Percentiles rank a stretch among this genome's conserved stretches.
phyloP scores from a whole-genome alignment of 2,329 filamentous ascomycete genomes.

The Fusarium sp. region DNA sequence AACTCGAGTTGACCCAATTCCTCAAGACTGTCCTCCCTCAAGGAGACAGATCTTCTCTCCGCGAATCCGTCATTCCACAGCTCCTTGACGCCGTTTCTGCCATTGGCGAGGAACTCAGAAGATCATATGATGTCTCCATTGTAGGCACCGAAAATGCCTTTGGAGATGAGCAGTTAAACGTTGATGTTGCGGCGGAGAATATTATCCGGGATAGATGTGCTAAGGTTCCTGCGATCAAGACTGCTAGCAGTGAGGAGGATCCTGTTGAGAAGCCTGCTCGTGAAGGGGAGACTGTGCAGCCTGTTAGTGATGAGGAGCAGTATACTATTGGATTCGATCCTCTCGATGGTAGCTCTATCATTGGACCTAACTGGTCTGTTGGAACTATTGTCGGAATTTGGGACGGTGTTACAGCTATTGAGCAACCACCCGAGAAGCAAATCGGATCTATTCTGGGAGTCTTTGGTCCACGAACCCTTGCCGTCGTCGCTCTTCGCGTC shows the following conservation, averaged over 20 bases:
- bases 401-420: slow-evolving; percentile 60
- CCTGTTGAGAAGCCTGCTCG: slow-evolving; percentile 58
- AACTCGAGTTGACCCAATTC: slow-evolving; percentile 16
- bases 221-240: slow-evolving; percentile 57
- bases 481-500: slow-evolving; percentile 64
- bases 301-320: slow-evolving; percentile 48
- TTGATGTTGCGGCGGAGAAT: slow-evolving; percentile 64
- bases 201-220: slow-evolving; percentile 59
- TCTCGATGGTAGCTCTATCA: slow-evolving; percentile 71
- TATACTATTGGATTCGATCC: slow-evolving; percentile 73
- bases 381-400: slow-evolving; percentile 71
- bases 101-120: slow-evolving; percentile 58
- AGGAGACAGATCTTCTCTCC: slow-evolving; percentile 49
- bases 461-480: slow-evolving; percentile 66
- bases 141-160: slow-evolving; percentile 65
- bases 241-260: slow-evolving; percentile 71
- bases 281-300: not conserved
- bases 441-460: slow-evolving; percentile 64
- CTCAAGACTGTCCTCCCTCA: slow-evolving; percentile 37
- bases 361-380: slow-evolving; percentile 67
- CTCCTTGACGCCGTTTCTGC: slow-evolving; percentile 59
- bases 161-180: slow-evolving; percentile 69
- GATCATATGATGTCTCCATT: slow-evolving; percentile 57
- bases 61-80: slow-evolving; percentile 59
- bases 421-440: slow-evolving; percentile 55